Evolutionary conservation across 805 yeast genomes (phyloP).

Genomic region (Ogataea paradorogensis): DNA sequence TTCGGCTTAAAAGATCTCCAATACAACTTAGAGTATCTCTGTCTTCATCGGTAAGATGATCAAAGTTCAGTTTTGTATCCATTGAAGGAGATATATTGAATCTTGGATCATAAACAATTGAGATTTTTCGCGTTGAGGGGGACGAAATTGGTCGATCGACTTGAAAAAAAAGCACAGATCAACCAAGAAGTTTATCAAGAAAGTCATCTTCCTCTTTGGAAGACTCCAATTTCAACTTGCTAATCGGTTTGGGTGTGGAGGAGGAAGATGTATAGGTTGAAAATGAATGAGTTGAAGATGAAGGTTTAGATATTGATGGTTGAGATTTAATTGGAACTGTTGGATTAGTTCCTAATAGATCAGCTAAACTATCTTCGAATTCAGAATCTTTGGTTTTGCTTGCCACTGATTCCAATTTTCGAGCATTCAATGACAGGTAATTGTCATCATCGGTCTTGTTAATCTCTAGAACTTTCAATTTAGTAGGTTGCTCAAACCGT

Average conservation of each 20-base stretch:
- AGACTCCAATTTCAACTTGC: not conserved
- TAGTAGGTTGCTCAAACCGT: conserved; percentile 7
- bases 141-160: conserved; percentile 6
- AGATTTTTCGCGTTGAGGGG: conserved; percentile 5
- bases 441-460: conserved; percentile 15
- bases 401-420: conserved; percentile 6
- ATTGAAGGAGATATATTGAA: not conserved
- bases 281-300: too few relatives aligned
- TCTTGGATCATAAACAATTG: not conserved
- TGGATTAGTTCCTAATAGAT: conserved; percentile 13
- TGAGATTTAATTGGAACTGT: not conserved
- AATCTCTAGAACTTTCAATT: conserved; percentile 17
- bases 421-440: conserved; percentile 15
- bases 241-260: not conserved
- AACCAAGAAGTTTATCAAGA: conserved; percentile 19
- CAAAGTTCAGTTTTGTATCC: not conserved
- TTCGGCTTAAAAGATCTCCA: not conserved
- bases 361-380: conserved; percentile 23
- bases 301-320: not conserved
- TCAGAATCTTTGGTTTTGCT: conserved; percentile 4
- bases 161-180: not conserved
- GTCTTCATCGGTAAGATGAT: not conserved
- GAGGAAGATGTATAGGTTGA: too few relatives aligned
- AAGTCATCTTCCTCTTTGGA: conserved; percentile 17
- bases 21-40: not conserved